A percentile compares a stretch with the other conserved stretches of the same genome.
phyloP scores from a whole-genome alignment of 306 rosid species.

The Delonix regia region DNA sequence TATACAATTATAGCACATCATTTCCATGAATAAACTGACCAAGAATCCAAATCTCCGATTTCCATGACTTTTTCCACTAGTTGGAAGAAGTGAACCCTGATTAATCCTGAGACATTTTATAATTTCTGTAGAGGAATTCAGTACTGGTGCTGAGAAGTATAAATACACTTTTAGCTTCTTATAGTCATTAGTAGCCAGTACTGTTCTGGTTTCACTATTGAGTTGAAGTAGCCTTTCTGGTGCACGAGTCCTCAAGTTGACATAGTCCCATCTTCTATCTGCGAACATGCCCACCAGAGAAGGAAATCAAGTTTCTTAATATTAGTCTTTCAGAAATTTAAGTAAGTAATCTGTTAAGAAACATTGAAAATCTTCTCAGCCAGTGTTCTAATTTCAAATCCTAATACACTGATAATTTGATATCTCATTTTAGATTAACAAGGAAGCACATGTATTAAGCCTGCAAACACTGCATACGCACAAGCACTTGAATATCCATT shows the following conservation, averaged over 20 bases:
- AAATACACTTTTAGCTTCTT: constrained; percentile 61
- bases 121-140: constrained; percentile 76
- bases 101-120: constrained; percentile 59
- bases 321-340: constrained; percentile 29
- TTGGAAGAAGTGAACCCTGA: constrained; percentile 64
- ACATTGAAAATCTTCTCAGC: constrained; percentile 16
- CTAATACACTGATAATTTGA: not conserved
- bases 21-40: constrained; percentile 59
- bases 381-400: not conserved
- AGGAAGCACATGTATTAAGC: not conserved
- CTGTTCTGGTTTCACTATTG: constrained; percentile 70
- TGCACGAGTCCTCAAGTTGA: constrained; percentile 62
- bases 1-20: constrained; percentile 2
- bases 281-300: constrained; percentile 38
- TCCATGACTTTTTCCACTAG: constrained; percentile 43
- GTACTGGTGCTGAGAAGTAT: constrained; percentile 78
- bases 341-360: not conserved
- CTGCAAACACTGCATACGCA: not conserved
- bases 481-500: not conserved
- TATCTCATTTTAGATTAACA: not conserved
- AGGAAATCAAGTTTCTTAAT: constrained; percentile 27
- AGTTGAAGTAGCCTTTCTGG: constrained; percentile 74
- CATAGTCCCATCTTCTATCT: constrained; percentile 80
- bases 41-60: constrained; percentile 78
- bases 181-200: constrained; percentile 72